A percentile compares a stretch with the other conserved stretches of the same genome.
Evolutionary conservation across 2,329 filamentous ascomycete genomes (phyloP).

Genomic region (Aureobasidium melanogenum): DNA sequence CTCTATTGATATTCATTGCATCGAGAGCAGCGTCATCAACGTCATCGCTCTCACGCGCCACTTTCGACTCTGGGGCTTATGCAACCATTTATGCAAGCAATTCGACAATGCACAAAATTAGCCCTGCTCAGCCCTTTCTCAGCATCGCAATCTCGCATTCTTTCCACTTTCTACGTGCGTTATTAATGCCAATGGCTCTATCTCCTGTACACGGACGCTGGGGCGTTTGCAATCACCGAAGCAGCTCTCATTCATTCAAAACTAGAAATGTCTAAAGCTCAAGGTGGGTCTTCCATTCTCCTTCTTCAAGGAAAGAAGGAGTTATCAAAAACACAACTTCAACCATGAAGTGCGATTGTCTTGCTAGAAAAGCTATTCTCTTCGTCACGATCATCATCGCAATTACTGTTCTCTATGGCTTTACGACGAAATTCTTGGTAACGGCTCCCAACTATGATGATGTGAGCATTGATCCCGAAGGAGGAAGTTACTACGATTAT

Average conservation of each 20-base stretch:
- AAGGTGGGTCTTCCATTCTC: not conserved
- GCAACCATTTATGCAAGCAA: not conserved
- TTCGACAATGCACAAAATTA: not conserved
- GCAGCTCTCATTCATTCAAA: not conserved
- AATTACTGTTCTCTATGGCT: not conserved
- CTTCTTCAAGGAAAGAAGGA: not conserved
- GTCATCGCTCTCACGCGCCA: not conserved
- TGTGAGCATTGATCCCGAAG: not conserved
- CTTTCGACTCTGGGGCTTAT: not conserved
- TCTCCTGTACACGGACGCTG: not conserved
- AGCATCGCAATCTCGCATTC: slow-evolving; percentile 3
- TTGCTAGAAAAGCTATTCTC: not conserved
- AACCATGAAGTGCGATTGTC: not conserved
- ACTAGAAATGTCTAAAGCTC: not conserved
- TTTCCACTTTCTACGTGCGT: not conserved
- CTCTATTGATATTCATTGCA: not conserved
- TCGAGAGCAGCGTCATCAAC: not conserved
- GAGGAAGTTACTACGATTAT: slow-evolving; percentile 1
- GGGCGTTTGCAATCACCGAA: not conserved
- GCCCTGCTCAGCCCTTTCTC: not conserved
- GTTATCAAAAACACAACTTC: not conserved
- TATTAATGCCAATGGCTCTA: not conserved
- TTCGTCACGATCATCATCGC: not conserved
- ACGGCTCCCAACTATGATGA: not conserved
- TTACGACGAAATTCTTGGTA: not conserved